These are phyloP conservation scores for Periconia sp. DNA, from an alignment of 2,329 filamentous ascomycete genomes.

Conservation along the genomic window DNA sequence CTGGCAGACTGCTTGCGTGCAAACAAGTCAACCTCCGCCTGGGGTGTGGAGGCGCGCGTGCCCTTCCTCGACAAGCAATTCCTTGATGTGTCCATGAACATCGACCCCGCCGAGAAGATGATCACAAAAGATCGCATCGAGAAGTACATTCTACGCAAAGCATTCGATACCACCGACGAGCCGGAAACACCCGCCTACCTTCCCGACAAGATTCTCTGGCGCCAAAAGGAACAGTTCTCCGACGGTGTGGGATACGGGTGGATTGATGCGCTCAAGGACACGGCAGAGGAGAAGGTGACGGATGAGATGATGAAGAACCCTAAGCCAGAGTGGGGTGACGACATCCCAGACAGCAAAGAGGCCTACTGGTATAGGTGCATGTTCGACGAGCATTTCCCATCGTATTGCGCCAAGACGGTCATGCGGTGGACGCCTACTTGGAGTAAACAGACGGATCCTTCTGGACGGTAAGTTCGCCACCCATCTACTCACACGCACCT, in stretches of 20 bases:
- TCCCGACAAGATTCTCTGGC: constrained; percentile 94
- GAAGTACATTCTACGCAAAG: constrained; percentile 98
- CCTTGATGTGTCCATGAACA: constrained; percentile 89
- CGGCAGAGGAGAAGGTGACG: constrained; percentile 84
- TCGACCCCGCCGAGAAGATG: constrained; percentile 95
- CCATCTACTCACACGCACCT: no score
- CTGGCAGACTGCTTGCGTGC: constrained; percentile 94
- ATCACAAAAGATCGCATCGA: constrained; percentile 89
- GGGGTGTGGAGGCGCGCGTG: constrained; percentile 96
- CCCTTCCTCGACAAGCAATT: constrained; percentile 98
- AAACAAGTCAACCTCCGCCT: constrained; percentile 98
- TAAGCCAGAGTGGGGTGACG: constrained; percentile 91
- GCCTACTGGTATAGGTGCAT: constrained; percentile 97
- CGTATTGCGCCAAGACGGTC: constrained; percentile 88
- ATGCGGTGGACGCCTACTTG: constrained; percentile 97
- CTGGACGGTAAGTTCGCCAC: constrained; percentile 80
- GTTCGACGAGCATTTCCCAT: constrained; percentile 99
- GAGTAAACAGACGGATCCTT: constrained; percentile 95
- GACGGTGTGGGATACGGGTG: constrained; percentile 98
- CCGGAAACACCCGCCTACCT: constrained; percentile 83
- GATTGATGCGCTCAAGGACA: constrained; percentile 97
- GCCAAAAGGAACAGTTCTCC: constrained; percentile 99
- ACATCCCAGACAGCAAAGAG: constrained; percentile 96
- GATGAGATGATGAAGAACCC: constrained; percentile 99
- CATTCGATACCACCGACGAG: constrained; percentile 91